phyloP scores from a whole-genome alignment of 2,329 filamentous ascomycete species.

The Ophiostoma australiae region DNA sequence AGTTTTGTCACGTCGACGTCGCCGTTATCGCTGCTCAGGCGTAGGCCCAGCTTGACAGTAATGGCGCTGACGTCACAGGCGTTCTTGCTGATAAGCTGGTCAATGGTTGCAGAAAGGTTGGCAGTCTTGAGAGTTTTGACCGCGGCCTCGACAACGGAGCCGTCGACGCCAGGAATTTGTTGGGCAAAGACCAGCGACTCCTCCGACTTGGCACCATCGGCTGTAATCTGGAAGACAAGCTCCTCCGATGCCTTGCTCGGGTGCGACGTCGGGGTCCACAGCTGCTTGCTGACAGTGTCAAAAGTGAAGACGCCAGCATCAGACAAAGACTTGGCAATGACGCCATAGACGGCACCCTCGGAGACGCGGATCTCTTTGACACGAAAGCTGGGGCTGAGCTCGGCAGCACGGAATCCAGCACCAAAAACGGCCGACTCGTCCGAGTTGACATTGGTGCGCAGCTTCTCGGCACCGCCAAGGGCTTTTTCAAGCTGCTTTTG shows the following conservation, averaged over 20 bases:
- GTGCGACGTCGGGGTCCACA: conserved; percentile 74
- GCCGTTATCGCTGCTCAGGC: conserved; percentile 66
- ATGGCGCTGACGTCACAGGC: conserved; percentile 73
- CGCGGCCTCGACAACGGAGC: conserved; percentile 52
- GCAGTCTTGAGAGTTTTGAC: conserved; percentile 66
- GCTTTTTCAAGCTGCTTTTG: conserved; percentile 79
- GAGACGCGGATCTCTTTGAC: conserved; percentile 90
- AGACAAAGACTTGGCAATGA: conserved; percentile 68
- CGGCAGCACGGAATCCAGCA: conserved; percentile 87
- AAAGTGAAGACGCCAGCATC: conserved; percentile 58
- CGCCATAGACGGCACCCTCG: conserved; percentile 70
- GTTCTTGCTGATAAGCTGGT: conserved; percentile 70
- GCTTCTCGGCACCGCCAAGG: conserved; percentile 67
- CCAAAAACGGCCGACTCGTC: conserved; percentile 96
- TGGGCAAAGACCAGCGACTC: conserved; percentile 78
- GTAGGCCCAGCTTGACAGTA: conserved; percentile 71
- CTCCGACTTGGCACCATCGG: conserved; percentile 49
- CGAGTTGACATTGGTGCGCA: conserved; percentile 91
- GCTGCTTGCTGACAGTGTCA: conserved; percentile 67
- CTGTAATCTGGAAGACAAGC: conserved; percentile 66
- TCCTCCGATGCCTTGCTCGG: conserved; percentile 75
- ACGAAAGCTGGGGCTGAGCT: conserved; percentile 88
- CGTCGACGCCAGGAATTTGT: conserved; percentile 49
- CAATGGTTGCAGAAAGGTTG: conserved; percentile 81
- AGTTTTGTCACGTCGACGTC: conserved; percentile 73